Base-by-base conservation (phyloP, 1,139 yeast genomes). In the Diutina scorzettiae region DNA sequence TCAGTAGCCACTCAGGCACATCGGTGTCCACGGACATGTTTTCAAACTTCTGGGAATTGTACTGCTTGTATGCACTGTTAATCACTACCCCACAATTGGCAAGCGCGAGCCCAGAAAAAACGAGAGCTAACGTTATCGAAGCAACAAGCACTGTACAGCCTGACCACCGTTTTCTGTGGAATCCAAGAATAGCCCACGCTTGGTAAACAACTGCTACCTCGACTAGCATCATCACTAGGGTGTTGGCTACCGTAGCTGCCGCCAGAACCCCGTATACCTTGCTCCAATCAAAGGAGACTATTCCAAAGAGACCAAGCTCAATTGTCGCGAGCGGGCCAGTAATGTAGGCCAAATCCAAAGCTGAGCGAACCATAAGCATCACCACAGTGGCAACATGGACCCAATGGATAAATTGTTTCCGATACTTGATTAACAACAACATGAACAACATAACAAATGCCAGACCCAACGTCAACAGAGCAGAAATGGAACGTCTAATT, bases 1-100 rank as follows among this genome's bases (percentile, higher is more conserved):
- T 74, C 7, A 12, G 14, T 5, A 27, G 5, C 30, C 30, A 27
- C 5, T 11, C n/a, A n/a, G n/a, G n/a, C n/a, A n/a, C n/a, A n/a
- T n/a, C n/a, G n/a, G n/a, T n/a, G n/a, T n/a, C n/a, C n/a, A n/a
- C n/a, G n/a, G n/a, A n/a, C n/a, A n/a, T n/a, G n/a, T n/a, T n/a
- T n/a, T n/a, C n/a, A n/a, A n/a, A n/a, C n/a, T n/a, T n/a, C n/a
- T n/a, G n/a, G n/a, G n/a, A n/a, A n/a, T n/a, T n/a, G n/a, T n/a
- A n/a, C n/a, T n/a, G n/a, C n/a, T n/a, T n/a, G n/a, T n/a, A 23
- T n/a, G 12, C 16, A 4, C 18, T 19, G 11, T 19, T 23, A 4
- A 14, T 23, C n/a, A n/a, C 28, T 5, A 34, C 7, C n/a, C n/a
- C 33, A 30, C 33, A 19, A 30, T n/a, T 30, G 33, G 21, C 33